Percentiles rank a stretch among this genome's conserved stretches.
Evolutionary conservation across 768 basidiomycete genomes (phyloP).

Genomic region (Macrolepiota fuliginosa): DNA sequence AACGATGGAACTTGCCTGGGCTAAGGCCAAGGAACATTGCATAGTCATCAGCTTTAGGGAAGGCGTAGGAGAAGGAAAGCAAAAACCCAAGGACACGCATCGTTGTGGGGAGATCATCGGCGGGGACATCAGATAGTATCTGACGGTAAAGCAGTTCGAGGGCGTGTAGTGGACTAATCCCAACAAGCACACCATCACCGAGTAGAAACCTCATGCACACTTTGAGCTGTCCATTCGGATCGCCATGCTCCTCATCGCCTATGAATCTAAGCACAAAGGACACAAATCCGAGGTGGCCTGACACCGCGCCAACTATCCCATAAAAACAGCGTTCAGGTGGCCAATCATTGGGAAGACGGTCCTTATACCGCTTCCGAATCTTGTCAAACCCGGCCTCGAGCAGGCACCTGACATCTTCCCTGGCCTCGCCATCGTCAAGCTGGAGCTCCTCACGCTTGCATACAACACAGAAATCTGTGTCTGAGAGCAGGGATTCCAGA

Average conservation of each 20-base stretch:
- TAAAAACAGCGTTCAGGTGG: not conserved
- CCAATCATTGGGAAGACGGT: not conserved
- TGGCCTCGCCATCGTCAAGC: not conserved
- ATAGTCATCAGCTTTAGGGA: not conserved
- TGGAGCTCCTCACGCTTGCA: too few species aligned
- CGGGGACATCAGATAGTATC: not conserved
- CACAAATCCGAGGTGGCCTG: conserved; percentile 2
- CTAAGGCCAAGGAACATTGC: not conserved
- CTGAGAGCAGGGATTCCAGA: not conserved
- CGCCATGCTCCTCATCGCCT: not conserved
- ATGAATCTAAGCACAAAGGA: too few species aligned
- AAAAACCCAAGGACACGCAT: conserved; percentile 3
- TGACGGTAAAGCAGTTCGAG: too few species aligned
- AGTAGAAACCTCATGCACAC: too few species aligned
- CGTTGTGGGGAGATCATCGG: not conserved
- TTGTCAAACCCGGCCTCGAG: not conserved
- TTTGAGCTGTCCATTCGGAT: not conserved
- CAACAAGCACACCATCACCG: too few species aligned
- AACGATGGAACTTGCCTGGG: not conserved
- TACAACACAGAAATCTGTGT: too few species aligned
- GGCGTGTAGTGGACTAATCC: not conserved
- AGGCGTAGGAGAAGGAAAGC: not conserved
- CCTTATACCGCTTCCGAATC: not conserved
- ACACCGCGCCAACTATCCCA: not conserved
- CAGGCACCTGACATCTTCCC: not conserved